These are phyloP conservation scores for Penicillium sp. DNA, from an alignment of 2,329 filamentous ascomycete species.

Conservation along the genomic window DNA sequence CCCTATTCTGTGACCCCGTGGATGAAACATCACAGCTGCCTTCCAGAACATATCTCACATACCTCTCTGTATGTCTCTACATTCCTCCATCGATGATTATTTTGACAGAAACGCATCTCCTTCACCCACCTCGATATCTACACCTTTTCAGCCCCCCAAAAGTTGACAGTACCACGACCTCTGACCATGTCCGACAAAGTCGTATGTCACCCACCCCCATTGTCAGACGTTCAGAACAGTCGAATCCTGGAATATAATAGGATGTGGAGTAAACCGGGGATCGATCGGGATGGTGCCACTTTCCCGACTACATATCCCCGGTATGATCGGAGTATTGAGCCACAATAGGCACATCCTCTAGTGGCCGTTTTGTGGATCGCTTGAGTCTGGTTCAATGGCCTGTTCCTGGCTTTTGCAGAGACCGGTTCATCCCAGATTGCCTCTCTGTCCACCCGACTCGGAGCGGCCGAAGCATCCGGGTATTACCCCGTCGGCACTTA, in stretches of 20 bases:
- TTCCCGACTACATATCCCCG: neutral
- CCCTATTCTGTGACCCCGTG: slow-evolving; percentile 6
- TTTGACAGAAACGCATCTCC: neutral
- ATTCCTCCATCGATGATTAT: neutral
- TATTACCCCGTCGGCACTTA: neutral
- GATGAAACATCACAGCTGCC: slow-evolving; percentile 7
- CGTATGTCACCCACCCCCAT: slow-evolving; percentile 9
- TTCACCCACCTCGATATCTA: neutral
- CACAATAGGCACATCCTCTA: neutral
- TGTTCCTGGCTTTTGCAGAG: neutral
- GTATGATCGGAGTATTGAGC: neutral
- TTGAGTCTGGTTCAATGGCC: neutral
- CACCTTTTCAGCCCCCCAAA: neutral
- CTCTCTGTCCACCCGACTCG: neutral
- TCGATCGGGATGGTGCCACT: neutral
- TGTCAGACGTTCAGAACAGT: slow-evolving; percentile 3
- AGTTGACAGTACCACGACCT: neutral
- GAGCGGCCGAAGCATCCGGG: neutral
- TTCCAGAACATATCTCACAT: neutral
- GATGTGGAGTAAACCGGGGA: slow-evolving; percentile 4
- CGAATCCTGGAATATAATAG: slow-evolving; percentile 5
- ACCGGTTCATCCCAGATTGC: neutral
- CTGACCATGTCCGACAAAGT: slow-evolving; percentile 1
- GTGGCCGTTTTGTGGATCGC: slow-evolving; percentile 1
- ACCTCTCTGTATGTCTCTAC: neutral